Base-by-base conservation (phyloP, 2,329 filamentous ascomycete species). In the Xylariaceae sp. region DNA sequence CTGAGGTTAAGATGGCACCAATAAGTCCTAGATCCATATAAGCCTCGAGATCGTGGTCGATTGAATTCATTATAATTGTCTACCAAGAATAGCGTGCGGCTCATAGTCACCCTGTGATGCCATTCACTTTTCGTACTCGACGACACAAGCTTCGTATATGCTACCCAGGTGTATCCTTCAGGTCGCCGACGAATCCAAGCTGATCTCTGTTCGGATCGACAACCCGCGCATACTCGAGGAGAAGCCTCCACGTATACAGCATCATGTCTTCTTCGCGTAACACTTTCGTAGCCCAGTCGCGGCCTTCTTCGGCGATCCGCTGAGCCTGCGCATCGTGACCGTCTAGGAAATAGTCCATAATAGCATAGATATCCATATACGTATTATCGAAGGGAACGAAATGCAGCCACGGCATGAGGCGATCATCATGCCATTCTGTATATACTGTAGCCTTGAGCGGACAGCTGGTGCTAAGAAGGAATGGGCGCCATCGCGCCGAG, bases 401-500 rank as follows among this genome's bases (percentile, higher is more conserved):
- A 66, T 90, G 87, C 56, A 78, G 71, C 86, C 86, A 90, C 0
- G 85, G 80, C 12, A 81, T 69, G 1, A 90, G 72, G 6, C 86
- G 75, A 36, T 79, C 76, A 64, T 89, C 86, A 63, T 89, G 86
- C 86, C 86, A 90, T 64, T 90, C 86, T 12, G 78, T 72, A 63
- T 86, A 89, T 38, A 89, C 74, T 3, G 86, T 89, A 12, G 81
- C 78, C 68, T 89, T 90, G 63, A 90, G 77, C 1, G 83, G 82
- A 33, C 86, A 65, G 41, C 78, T 83, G 1, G 78, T 85, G 27
- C 78, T 84, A 27, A 76, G 72, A 4, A 89, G 68, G 57, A 89
- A 84, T 0, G 74, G 75, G 42, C 78, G 75, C 67, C 78, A 86
- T n/a, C 82, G 75, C 5, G 79, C 82, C 45, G 74, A 79, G 61